Conservation (phyloP, 176 grass and related monocot species). For the Guadua angustifolia region DNA sequence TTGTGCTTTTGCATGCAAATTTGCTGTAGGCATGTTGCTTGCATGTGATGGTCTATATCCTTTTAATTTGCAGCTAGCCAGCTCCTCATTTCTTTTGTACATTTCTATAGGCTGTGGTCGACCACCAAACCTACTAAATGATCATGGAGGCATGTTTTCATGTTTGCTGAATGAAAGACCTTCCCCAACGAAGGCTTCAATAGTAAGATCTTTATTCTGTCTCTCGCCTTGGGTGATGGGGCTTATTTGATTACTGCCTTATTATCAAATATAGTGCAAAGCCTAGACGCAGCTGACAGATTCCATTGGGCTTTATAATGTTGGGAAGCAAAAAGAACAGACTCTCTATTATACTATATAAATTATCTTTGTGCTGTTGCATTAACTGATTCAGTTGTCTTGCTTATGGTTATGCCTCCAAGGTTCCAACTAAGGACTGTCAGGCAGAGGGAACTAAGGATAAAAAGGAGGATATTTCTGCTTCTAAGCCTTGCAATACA, state of each 20-base stretch:
- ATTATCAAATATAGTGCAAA: not conserved
- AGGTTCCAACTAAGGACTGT: conserved; percentile 40
- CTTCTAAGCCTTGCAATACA: conserved; percentile 11
- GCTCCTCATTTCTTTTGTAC: not conserved
- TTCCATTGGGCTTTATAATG: not conserved
- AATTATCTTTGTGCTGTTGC: conserved; percentile 7
- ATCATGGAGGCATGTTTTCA: conserved; percentile 11
- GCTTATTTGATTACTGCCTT: not conserved
- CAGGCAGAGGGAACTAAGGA: conserved; percentile 12
- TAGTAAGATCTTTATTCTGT: conserved; percentile 27
- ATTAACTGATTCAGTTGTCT: conserved; percentile 19
- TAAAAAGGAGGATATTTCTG: conserved; percentile 9
- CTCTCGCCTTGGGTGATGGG: not conserved
- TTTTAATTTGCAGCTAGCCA: not conserved
- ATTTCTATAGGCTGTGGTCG: conserved; percentile 22
- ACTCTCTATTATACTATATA: not conserved
- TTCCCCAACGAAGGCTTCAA: conserved; percentile 21
- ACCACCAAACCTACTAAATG: not conserved
- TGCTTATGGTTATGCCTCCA: not conserved
- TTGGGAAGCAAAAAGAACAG: not conserved
- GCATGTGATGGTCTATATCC: not conserved
- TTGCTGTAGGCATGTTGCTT: not conserved
- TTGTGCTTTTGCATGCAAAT: not conserved
- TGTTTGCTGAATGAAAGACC: not conserved
- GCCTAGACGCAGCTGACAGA: not conserved